Conservation (phyloP, 2,329 filamentous ascomycete genomes). For the Botrytis squamosa region DNA sequence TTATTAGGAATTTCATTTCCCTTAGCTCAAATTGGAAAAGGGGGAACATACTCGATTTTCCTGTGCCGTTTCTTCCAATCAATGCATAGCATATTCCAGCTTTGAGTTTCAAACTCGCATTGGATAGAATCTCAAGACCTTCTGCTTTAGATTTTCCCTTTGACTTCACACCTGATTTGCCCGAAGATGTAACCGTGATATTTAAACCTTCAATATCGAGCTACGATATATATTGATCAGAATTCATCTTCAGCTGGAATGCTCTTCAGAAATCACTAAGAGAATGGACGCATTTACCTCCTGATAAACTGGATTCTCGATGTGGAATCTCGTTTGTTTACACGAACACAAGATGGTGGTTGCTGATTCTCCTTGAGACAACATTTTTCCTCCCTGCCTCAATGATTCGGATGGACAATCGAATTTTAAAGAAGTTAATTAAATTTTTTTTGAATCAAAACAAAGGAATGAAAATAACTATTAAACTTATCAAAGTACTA, state of each 20-base stretch:
- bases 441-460: neutral
- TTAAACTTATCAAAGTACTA: neutral
- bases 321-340: slow-evolving; percentile 40
- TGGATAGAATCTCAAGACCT: slow-evolving; percentile 65
- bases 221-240: slow-evolving; percentile 41
- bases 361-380: slow-evolving; percentile 29
- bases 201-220: slow-evolving; percentile 72
- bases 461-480: neutral
- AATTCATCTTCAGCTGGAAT: neutral
- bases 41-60: slow-evolving; percentile 69
- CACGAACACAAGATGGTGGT: slow-evolving; percentile 36
- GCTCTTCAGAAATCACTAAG: neutral
- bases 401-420: neutral
- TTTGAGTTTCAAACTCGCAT: slow-evolving; percentile 70
- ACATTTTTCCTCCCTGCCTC: neutral
- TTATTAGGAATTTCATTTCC: slow-evolving; percentile 5
- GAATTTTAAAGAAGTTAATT: neutral
- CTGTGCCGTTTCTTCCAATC: slow-evolving; percentile 76
- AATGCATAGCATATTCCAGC: slow-evolving; percentile 74
- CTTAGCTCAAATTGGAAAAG: neutral
- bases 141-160: slow-evolving; percentile 52
- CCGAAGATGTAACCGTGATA: slow-evolving; percentile 58
- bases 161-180: slow-evolving; percentile 42
- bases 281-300: slow-evolving; percentile 28
- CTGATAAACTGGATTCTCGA: slow-evolving; percentile 38